A percentile compares a stretch with the other conserved stretches of the same genome.
Evolutionary conservation across 352 stramenopile genomes (phyloP).

Genomic region (Phytophthora citricola): DNA sequence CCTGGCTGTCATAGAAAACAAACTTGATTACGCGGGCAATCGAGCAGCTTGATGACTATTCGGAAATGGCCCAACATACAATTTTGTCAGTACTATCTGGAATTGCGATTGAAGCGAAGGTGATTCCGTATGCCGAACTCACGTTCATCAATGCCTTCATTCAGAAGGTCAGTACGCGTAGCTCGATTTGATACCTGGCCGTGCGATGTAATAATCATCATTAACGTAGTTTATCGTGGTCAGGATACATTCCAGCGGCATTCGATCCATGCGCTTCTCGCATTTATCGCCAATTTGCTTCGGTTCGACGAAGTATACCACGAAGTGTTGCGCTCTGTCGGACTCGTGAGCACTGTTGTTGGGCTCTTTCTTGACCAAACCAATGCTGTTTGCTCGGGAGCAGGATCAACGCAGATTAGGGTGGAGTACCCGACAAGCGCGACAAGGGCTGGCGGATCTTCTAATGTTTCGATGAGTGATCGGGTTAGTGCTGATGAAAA

Average conservation of each 20-base stretch:
- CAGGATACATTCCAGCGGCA: slow-evolving; percentile 28
- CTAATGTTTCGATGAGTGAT: slow-evolving; percentile 22
- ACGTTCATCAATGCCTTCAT: slow-evolving; percentile 43
- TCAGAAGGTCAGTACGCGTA: slow-evolving; percentile 26
- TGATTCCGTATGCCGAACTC: slow-evolving; percentile 66
- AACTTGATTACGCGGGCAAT: slow-evolving; percentile 48
- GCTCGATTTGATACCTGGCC: background rate
- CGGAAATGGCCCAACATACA: slow-evolving; percentile 56
- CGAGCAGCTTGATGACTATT: slow-evolving; percentile 48
- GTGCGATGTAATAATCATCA: slow-evolving; percentile 8
- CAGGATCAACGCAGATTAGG: slow-evolving; percentile 46
- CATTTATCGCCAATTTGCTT: slow-evolving; percentile 48
- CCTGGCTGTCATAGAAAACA: slow-evolving; percentile 42
- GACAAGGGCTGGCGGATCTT: slow-evolving; percentile 33
- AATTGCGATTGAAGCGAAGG: slow-evolving; percentile 60
- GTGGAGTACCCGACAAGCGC: slow-evolving; percentile 59
- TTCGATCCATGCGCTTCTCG: slow-evolving; percentile 47
- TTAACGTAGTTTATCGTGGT: slow-evolving; percentile 17
- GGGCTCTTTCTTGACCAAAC: slow-evolving; percentile 54
- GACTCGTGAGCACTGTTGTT: slow-evolving; percentile 47
- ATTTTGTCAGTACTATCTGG: slow-evolving; percentile 63
- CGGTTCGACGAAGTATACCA: slow-evolving; percentile 56
- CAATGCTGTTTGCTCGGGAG: slow-evolving; percentile 30
- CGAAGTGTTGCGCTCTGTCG: slow-evolving; percentile 43
- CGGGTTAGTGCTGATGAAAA: slow-evolving; percentile 40